Conservation (phyloP, 1,284 basidiomycete genomes). For the Cutaneotrichosporon cavernicola region DNA sequence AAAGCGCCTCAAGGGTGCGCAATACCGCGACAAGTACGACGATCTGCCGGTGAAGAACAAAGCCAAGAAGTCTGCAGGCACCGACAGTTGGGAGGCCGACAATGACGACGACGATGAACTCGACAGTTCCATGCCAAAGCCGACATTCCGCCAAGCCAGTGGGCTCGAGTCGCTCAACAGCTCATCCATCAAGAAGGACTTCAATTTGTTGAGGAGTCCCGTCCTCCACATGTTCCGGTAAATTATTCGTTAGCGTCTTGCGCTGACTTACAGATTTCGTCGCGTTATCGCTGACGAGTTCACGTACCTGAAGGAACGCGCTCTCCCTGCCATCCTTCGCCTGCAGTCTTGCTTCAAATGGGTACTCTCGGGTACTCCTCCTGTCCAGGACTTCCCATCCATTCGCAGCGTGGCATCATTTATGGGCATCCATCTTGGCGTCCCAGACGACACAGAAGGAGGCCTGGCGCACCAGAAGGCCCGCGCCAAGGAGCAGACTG, state of each 20-base stretch:
- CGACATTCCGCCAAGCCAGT: constrained; percentile 33
- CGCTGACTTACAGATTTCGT: constrained; percentile 58
- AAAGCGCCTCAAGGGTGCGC: constrained; percentile 48
- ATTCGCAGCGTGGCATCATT: constrained; percentile 77
- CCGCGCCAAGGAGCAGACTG: constrained; percentile 77
- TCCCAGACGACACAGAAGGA: constrained; percentile 84
- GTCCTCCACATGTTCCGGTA: constrained; percentile 84
- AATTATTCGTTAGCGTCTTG: background rate
- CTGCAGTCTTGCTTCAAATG: constrained; percentile 77
- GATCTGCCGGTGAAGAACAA: constrained; percentile 56
- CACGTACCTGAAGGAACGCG: constrained; percentile 81
- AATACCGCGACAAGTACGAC: constrained; percentile 46
- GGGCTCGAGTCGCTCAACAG: constrained; percentile 52
- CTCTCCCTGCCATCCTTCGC: constrained; percentile 73
- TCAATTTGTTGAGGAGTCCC: constrained; percentile 74
- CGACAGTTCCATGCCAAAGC: constrained; percentile 29
- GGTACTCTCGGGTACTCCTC: constrained; percentile 96
- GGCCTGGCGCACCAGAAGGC: constrained; percentile 71
- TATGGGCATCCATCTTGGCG: constrained; percentile 79
- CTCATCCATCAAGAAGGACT: constrained; percentile 66
- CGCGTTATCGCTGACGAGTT: constrained; percentile 92
- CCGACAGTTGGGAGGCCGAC: constrained; percentile 44
- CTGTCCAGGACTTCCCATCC: constrained; percentile 84
- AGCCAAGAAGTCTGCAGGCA: constrained; percentile 29
- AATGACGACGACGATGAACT: constrained; percentile 31